Conservation (phyloP, 228 moss, liverwort and hornwort species). For the Sphagnum fallax region DNA sequence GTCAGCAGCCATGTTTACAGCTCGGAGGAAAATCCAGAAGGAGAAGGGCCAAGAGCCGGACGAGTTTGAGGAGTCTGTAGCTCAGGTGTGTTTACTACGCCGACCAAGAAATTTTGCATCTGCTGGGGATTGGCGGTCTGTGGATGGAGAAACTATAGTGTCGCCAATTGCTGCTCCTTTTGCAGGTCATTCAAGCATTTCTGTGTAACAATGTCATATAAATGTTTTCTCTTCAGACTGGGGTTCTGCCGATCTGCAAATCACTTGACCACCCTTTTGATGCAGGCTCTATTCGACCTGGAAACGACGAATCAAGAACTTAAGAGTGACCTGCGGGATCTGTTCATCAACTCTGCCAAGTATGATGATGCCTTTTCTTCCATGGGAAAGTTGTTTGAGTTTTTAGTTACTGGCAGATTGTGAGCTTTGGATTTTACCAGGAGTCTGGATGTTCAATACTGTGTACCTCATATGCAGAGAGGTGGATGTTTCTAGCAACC, state of each 20-base stretch:
- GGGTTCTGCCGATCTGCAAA: too few relatives aligned
- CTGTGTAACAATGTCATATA: too few relatives aligned
- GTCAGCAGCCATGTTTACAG: slow-evolving; percentile 63
- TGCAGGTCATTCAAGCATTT: too few relatives aligned
- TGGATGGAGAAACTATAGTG: background rate
- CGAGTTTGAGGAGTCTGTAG: slow-evolving; percentile 90
- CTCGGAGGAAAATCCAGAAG: slow-evolving; percentile 97
- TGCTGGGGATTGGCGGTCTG: background rate
- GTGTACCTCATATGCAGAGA: slow-evolving; percentile 26
- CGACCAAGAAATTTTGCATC: background rate
- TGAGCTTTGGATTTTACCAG: background rate
- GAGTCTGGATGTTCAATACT: background rate
- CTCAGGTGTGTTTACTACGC: slow-evolving; percentile 29
- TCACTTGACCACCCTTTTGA: background rate
- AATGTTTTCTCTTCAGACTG: too few relatives aligned
- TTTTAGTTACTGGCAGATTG: background rate
- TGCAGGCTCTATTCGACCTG: slow-evolving; percentile 77
- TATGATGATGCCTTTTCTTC: background rate
- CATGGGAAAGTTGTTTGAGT: background rate
- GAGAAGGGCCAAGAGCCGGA: slow-evolving; percentile 95
- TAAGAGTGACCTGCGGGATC: slow-evolving; percentile 83
- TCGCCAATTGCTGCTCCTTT: background rate
- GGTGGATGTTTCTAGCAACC: slow-evolving; percentile 75
- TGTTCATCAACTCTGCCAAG: slow-evolving; percentile 89
- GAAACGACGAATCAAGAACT: slow-evolving; percentile 86